Conservation (phyloP, 805 yeast genomes). For the Saturnispora serradocipensis region DNA sequence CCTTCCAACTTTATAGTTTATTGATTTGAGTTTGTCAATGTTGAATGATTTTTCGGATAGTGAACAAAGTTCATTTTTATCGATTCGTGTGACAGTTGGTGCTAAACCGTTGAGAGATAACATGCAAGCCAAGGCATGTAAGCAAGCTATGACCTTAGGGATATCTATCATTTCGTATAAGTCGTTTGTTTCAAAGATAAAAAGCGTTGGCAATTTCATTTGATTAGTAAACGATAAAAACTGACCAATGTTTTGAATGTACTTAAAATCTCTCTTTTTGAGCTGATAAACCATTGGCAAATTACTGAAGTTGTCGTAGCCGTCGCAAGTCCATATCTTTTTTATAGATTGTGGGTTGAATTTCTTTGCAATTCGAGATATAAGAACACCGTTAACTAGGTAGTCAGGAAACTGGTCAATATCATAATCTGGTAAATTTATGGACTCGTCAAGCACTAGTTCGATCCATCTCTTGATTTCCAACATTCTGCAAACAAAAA, state of each 20-base stretch:
- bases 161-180: slow-evolving; percentile 84
- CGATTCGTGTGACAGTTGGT: slow-evolving; percentile 53
- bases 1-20: slow-evolving; percentile 53
- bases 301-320: slow-evolving; percentile 10
- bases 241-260: slow-evolving; percentile 84
- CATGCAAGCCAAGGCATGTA: slow-evolving; percentile 79
- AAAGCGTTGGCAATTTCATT: slow-evolving; percentile 75
- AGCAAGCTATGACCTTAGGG: slow-evolving; percentile 88
- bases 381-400: slow-evolving; percentile 72
- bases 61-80: slow-evolving; percentile 30
- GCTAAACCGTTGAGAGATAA: slow-evolving; percentile 49
- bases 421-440: slow-evolving; percentile 27
- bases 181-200: slow-evolving; percentile 86
- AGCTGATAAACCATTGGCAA: slow-evolving; percentile 23
- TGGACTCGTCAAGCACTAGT: slow-evolving; percentile 18
- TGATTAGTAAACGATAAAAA: slow-evolving; percentile 64
- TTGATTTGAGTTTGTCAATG: slow-evolving; percentile 60
- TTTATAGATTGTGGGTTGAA: slow-evolving; percentile 59
- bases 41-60: slow-evolving; percentile 23
- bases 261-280: slow-evolving; percentile 59
- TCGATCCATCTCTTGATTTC: slow-evolving; percentile 47
- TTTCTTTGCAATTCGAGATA: slow-evolving; percentile 68
- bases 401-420: slow-evolving; percentile 48
- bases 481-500: slow-evolving; percentile 43
- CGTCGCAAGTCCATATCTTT: slow-evolving; percentile 42